Evolutionary conservation across 2,329 filamentous ascomycete genomes (phyloP), one percentile per base, ranked within the genome.

Genomic region (Ascochyta rabiei): DNA sequence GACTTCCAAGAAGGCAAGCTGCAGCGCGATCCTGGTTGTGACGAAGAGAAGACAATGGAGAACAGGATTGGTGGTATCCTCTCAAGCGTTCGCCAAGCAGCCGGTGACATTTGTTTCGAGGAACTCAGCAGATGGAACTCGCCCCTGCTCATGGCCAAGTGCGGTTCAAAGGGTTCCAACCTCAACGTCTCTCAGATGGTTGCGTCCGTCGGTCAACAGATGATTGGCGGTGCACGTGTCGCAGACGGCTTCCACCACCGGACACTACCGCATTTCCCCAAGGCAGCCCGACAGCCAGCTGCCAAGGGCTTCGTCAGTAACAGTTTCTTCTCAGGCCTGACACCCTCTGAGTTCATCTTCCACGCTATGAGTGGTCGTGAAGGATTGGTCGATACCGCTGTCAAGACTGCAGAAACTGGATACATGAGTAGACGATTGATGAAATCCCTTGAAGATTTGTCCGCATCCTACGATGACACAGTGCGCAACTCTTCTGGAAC

Each of bases 181-280:
- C 96, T 99, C 81, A 99, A 99, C 81, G 95, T 99, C 30, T 95
- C 95, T 8, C 95, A 99, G 79, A 99, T 99, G 95, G 90, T 98
- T 72, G 93, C 95, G 52, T 87, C 93, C 55, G 95, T 99, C 71
- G 95, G 95, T 45, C 95, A 99, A 77, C 95, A 99, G 67, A 97
- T 98, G 84, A 98, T 99, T 68, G 90, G 90, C 56, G 91, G 92
- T 43, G 86, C 90, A 69, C 93, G 95, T 84, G 93, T 99, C 28
- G 85, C 91, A 39, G 91, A 99, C 76, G 95, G 95, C 6, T 99
- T 99, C 77, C 93, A 98, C 73, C 93, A 98, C 75, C 87, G 95
- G 68, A 97, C 89, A 52, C 77, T 99, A 48, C 95, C 95, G 34
- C 95, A 99, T 75, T 99, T 98, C 72, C 89, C 92, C 48, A 98